Conservation (phyloP, 2,329 filamentous ascomycete species). For the Fonsecaea pedrosoi region DNA sequence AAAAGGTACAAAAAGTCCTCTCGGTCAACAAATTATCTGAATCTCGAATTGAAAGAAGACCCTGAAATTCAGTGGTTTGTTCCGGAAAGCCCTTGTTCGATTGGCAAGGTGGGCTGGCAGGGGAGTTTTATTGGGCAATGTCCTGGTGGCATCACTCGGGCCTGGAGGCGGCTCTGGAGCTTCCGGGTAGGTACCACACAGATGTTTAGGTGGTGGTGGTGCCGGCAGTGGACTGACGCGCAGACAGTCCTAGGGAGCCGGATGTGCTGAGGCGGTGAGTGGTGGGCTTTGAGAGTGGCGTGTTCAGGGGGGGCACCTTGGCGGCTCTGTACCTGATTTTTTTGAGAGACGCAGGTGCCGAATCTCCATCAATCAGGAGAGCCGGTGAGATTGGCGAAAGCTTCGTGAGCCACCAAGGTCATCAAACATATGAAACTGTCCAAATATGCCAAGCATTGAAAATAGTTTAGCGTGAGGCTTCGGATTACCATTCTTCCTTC, state of each 20-base stretch:
- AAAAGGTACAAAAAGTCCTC: not conserved
- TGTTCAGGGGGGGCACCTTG: not conserved
- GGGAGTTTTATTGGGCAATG: conserved; percentile 32
- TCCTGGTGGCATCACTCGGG: conserved; percentile 36
- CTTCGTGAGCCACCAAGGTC: not conserved
- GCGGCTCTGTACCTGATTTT: not conserved
- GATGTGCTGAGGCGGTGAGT: conserved; percentile 8
- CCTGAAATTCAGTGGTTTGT: conserved; percentile 4
- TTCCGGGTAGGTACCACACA: conserved; percentile 13
- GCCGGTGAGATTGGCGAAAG: not conserved
- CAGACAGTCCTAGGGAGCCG: conserved; percentile 1
- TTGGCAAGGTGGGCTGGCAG: conserved; percentile 20
- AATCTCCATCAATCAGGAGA: conserved; percentile 5
- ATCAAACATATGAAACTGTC: not conserved
- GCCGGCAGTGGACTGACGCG: conserved; percentile 23
- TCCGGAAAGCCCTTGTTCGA: conserved; percentile 22
- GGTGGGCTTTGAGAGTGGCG: conserved; percentile 3
- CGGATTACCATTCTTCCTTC: too few relatives aligned
- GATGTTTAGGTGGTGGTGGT: conserved; percentile 7
- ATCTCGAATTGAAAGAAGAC: conserved; percentile 10
- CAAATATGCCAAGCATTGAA: conserved; percentile 4
- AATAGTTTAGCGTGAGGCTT: too few relatives aligned
- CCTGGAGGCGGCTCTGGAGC: conserved; percentile 18
- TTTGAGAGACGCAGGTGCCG: not conserved
- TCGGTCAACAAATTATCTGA: conserved; percentile 15